Evolutionary conservation across 768 basidiomycete genomes (phyloP), one percentile per base, ranked within the genome.

Genomic region (Boletus rubescentipes): DNA sequence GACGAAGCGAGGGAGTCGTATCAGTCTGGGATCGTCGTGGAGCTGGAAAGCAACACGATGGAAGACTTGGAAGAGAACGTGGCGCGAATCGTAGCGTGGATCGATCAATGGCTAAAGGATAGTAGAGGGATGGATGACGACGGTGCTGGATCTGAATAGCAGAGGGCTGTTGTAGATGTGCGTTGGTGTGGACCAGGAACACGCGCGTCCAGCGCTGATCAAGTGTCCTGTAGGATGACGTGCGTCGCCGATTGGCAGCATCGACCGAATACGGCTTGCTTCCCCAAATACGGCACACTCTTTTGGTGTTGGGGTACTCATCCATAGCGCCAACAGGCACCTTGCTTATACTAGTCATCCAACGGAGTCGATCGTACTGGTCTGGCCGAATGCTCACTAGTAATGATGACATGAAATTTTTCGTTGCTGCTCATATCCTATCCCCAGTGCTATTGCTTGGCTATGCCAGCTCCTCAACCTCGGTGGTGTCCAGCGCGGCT

Each of bases 1-100:
- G 87, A 91, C 31, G 97, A 99, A 69, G 95, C 96, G 4, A 79
- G 84, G 40, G 84, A 85, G 36, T 91, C 93, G 0, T 99, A 98
- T 69, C 80, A 87, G 0, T 65, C 79, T n/a, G 87, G 91, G 69
- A 89, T 96, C 58, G 81, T 98, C 23, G 86, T 98, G 16, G 91
- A 91, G 64, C 76, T 98, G 23, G 72, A 79, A 54, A 93, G 90
- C 68, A 88, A 91, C 65, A 79, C 72, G 20, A 83, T 79, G 46
- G 87, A 86, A 37, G 88, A 98, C 61, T 74, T 98, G 36, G 89
- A 97, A 67, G 77, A 83, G 20, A 98, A 98, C 67, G 84, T 98
- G n/a, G 73, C 78, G 10, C 81, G 92, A 65, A 87, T 98, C 42
- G 81, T 89, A n/a, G 76, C 84, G 55, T 98, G 97, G 97, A 89